phyloP scores from a whole-genome alignment of 306 rosid species.

The Gillenia trifoliata region DNA sequence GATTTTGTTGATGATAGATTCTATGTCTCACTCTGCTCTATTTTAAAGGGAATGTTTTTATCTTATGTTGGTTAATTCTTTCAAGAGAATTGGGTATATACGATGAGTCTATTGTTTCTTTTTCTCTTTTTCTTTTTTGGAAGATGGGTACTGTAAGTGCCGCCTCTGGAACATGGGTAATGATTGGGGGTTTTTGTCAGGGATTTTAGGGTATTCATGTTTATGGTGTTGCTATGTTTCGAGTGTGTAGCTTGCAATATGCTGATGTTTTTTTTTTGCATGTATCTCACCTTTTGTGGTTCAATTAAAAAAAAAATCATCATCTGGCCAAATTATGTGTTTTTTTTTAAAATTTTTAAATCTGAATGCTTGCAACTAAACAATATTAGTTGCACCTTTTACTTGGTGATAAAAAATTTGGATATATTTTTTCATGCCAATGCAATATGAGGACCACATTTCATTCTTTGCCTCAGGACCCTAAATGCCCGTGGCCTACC shows the following conservation, averaged over 20 bases:
- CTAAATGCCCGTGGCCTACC: background rate
- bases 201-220: background rate
- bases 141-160: background rate
- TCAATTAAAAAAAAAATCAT: background rate
- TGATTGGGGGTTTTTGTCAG: background rate
- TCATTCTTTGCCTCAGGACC: background rate
- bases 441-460: background rate
- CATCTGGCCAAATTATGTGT: background rate
- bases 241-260: background rate
- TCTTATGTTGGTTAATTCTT: background rate
- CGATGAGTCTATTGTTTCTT: background rate
- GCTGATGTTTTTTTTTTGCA: background rate
- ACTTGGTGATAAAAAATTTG: background rate
- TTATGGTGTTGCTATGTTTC: background rate
- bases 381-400: background rate
- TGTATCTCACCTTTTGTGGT: background rate
- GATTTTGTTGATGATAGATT: background rate
- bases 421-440: background rate
- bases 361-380: background rate
- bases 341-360: background rate
- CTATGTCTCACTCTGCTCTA: background rate
- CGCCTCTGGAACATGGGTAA: background rate
- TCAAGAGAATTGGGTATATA: background rate
- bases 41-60: background rate
- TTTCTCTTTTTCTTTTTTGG: background rate